These are phyloP conservation scores for Lactifluus hygrophoroides DNA, from an alignment of 768 basidiomycete species.

Conservation along the genomic window DNA sequence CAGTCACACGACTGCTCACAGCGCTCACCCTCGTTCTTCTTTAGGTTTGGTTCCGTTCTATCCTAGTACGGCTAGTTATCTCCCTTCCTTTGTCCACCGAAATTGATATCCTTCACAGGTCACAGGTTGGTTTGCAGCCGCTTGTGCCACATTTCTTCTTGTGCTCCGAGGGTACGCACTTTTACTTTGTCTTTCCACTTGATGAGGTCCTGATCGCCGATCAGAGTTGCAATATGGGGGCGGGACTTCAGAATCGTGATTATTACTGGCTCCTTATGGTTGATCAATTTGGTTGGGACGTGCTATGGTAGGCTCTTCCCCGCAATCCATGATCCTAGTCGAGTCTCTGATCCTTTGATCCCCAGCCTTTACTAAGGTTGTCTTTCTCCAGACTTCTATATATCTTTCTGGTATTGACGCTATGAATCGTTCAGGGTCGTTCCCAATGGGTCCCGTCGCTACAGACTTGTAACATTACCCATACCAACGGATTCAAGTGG, in stretches of 20 bases:
- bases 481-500: constrained; percentile 1
- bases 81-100: not conserved
- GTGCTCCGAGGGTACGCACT: constrained; percentile 13
- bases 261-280: not conserved
- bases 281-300: not conserved
- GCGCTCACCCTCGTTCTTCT: not conserved
- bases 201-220: not conserved
- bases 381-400: not conserved
- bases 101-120: not conserved
- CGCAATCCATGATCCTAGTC: not conserved
- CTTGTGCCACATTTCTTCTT: constrained; percentile 12
- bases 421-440: not conserved
- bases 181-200: no score
- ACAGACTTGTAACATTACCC: not conserved
- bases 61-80: constrained; percentile 5
- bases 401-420: not conserved
- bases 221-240: constrained; percentile 17
- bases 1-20: not conserved
- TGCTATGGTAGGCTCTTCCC: constrained; percentile 1
- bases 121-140: constrained; percentile 6
- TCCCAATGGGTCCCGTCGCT: not conserved
- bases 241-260: constrained; percentile 1
- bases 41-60: constrained; percentile 14
- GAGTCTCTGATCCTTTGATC: not conserved
- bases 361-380: constrained; percentile 9